Percentiles rank a stretch among this genome's conserved stretches.
Conservation (phyloP, 2,329 filamentous ascomycete species). For the Fusarium lateritium region DNA sequence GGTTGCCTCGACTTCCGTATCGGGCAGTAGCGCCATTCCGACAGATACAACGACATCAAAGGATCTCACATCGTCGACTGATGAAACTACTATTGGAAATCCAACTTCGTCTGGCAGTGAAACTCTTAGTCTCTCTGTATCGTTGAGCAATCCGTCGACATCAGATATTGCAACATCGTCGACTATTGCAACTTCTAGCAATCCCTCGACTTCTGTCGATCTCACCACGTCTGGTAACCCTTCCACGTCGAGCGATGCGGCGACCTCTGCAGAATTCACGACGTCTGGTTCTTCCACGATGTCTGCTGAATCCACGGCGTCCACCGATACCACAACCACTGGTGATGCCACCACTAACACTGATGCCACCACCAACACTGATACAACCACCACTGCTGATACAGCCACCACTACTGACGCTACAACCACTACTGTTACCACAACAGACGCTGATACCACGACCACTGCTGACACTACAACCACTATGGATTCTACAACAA, state of each 20-base stretch:
- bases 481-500: neutral
- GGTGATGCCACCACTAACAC: no score
- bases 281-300: neutral
- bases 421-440: no score
- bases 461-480: neutral
- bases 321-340: neutral
- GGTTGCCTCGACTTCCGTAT: neutral
- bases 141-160: neutral
- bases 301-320: neutral
- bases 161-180: neutral
- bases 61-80: fast-evolving
- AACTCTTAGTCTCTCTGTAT: neutral
- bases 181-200: neutral
- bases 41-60: neutral
- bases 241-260: neutral
- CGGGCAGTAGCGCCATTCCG: neutral
- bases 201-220: neutral
- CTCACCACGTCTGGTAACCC: neutral
- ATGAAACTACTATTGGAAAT: neutral
- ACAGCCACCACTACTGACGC: no score
- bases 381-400: no score
- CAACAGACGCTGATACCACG: no score
- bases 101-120: neutral
- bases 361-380: no score
- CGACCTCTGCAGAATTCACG: fast-evolving